phyloP scores from a whole-genome alignment of 257 asterid genomes.

The Penstemon newberryi region DNA sequence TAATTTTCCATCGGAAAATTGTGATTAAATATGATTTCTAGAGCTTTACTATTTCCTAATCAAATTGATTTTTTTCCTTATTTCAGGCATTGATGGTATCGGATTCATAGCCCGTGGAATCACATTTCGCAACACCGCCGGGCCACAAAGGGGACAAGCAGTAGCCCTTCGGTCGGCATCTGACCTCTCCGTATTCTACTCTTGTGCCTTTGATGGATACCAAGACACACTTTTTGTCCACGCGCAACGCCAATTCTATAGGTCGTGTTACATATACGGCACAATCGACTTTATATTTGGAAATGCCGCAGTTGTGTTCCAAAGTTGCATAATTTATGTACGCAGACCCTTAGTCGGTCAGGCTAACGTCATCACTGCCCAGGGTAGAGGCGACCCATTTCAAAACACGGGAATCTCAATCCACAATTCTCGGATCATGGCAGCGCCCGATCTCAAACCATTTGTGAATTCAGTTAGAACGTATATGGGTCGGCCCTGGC shows the following conservation, averaged over 20 bases:
- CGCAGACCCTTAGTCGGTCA: constrained; percentile 74
- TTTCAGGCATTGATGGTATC: constrained; percentile 71
- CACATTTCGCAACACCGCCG: constrained; percentile 85
- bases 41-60: not conserved
- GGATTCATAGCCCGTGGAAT: constrained; percentile 89
- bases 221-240: constrained; percentile 92
- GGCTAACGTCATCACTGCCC: constrained; percentile 78
- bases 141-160: constrained; percentile 74
- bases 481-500: constrained; percentile 86
- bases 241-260: constrained; percentile 91
- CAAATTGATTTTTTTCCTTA: too few relatives aligned
- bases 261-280: constrained; percentile 70
- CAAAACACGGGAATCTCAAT: constrained; percentile 90
- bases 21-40: too few relatives aligned
- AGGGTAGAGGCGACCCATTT: constrained; percentile 81
- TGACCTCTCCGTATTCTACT: constrained; percentile 81
- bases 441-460: constrained; percentile 68
- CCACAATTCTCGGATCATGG: constrained; percentile 62
- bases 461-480: constrained; percentile 45
- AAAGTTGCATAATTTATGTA: constrained; percentile 68
- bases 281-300: constrained; percentile 90
- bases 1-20: too few relatives aligned
- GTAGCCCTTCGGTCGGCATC: constrained; percentile 92
- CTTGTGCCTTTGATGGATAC: constrained; percentile 74
- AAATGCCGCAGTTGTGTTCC: constrained; percentile 86